Evolutionary conservation across 2,329 filamentous ascomycete genomes (phyloP), one percentile per base, ranked within the genome.

Genomic region (Didymella pinodella): DNA sequence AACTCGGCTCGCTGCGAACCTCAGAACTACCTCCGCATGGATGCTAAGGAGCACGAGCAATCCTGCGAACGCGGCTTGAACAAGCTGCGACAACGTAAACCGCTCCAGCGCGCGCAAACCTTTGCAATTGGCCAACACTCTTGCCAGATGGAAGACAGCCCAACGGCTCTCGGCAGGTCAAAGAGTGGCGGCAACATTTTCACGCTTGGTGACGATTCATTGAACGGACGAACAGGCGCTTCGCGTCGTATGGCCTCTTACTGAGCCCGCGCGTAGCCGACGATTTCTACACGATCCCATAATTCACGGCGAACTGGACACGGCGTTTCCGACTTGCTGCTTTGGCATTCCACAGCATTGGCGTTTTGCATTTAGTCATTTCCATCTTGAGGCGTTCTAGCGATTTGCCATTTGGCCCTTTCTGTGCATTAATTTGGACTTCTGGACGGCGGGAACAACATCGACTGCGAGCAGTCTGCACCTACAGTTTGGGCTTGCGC

Each of bases 11-110:
- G 93, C 61, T 99, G 95, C 83, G 95, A 89, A 70, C 95, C 95
- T 22, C 93, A 96, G 71, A 93, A 94, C 74, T 99, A 99, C 74
- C 92, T 99, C 59, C 93, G 95, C 78, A 99, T 99, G 95, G 90
- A 89, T 65, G 92, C 91, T 65, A 90, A 94, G 75, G 92, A 94
- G 75, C 93, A 99, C 78, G 91, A 92, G 69, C 89, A 88, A 71
- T 95, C 93, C 43, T 98, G 95, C 76, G 95, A 99, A 81, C 90
- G 92, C 68, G 94, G 96, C 71, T 89, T 99, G 83, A 92, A 93
- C 71, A 93, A 93, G 75, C 87, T 99, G 70, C 94, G 96, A 78
- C 90, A 95, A 75, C 88, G 93, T 70, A 90, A 91, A 67, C 95
- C 94, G 72, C 84, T 99, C 56, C 86, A 87, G 75, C 88, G 95